Evolutionary conservation across 768 basidiomycete genomes (phyloP), one percentile per base, ranked within the genome.

Genomic region (Collybiopsis luxurians): DNA sequence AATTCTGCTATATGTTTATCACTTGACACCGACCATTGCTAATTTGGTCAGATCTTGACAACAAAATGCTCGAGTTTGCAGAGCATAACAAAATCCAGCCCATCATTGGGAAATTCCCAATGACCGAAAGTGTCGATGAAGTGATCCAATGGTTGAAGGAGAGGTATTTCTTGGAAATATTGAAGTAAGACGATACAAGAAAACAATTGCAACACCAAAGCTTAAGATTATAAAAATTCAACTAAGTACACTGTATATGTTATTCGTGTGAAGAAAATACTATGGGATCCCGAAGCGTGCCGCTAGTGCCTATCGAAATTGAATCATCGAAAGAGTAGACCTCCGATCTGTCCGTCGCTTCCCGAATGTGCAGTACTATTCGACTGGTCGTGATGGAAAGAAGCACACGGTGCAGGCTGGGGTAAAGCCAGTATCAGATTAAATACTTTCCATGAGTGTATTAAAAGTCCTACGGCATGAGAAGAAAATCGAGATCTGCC

Each of bases 31-130:
- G 28, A 12, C 10, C 46, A 47, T 31, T 13, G 7, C 46, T 47
- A 15, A 19, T n/a, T 27, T 9, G 4, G 12, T n/a, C 28, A 28
- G 28, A 28, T 26, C 28, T n/a, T n/a, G n/a, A n/a, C n/a, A 39
- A 46, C 4, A 46, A 68, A 60, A 73, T 73, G 71, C 46, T 74
- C 34, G 60, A 58, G 26, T 73, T 73, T 17, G 69, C 68, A 0
- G 73, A 68, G 7, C 4, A 60, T 31, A 69, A 73, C 43, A 51
- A 49, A 1, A 61, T 72, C 51, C 59, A 53, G 5, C 64, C 70
- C 6, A 53, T 72, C 2, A 54, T 63, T 10, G 65, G 73, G 28
- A 53, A 63, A 44, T 73, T 73, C 30, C 58, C 66, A 7, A 61
- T 74, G 62, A 62, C 58, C 10, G 57, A 61, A 0, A 72, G 72